Percentiles rank a stretch among this genome's conserved stretches.
Conservation (phyloP, 805 yeast species). For the Cyberlindnera suaveolens region DNA sequence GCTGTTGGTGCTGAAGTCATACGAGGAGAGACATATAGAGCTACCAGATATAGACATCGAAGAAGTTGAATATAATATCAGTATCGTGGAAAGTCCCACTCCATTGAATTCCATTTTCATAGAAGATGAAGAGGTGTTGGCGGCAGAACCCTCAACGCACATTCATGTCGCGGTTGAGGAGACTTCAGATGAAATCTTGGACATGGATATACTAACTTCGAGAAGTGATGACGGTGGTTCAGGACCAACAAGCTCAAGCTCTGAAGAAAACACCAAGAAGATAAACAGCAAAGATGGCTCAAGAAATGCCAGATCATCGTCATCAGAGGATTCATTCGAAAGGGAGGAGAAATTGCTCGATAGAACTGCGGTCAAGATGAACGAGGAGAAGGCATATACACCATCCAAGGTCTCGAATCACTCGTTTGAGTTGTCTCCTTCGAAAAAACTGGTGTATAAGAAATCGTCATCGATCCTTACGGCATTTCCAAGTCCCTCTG, state of each 20-base stretch:
- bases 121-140: not conserved
- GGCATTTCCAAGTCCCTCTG: not conserved
- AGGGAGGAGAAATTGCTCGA: constrained; percentile 15
- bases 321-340: constrained; percentile 21
- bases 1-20: constrained; percentile 3
- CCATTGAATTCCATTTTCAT: not conserved
- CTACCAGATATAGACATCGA: not conserved
- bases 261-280: not conserved
- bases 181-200: not conserved
- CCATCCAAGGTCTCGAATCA: constrained; percentile 2
- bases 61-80: not conserved
- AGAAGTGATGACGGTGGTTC: too few relatives aligned
- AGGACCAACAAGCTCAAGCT: not conserved
- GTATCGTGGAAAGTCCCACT: not conserved
- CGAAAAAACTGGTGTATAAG: constrained; percentile 13
- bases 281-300: not conserved
- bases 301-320: not conserved
- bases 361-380: constrained; percentile 5
- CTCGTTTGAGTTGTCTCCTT: constrained; percentile 9
- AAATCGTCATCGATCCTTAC: constrained; percentile 15
- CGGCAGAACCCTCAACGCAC: not conserved
- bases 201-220: too few relatives aligned
- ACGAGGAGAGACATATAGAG: constrained; percentile 1
- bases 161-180: too few relatives aligned
- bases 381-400: constrained; percentile 4